Evolutionary conservation across 768 basidiomycete species (phyloP).

Genomic region (Rhodotorula babjevae): DNA sequence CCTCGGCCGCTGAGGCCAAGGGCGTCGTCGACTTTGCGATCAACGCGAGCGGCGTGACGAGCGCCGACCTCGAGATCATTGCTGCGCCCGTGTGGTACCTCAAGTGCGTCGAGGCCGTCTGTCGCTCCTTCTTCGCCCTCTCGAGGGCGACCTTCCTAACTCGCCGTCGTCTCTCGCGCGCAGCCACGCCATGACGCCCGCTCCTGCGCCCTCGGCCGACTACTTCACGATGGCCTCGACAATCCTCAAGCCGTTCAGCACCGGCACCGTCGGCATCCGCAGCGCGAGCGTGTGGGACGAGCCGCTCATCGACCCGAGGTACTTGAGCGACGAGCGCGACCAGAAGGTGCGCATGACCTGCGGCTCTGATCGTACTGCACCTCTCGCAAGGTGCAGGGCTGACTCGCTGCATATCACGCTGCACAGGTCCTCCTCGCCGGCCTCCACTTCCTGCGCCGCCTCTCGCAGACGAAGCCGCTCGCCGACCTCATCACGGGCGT

Average conservation of each 20-base stretch:
- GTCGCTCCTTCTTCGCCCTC: not conserved
- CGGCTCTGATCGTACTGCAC: not conserved
- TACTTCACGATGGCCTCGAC: constrained; percentile 27
- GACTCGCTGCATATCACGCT: not conserved
- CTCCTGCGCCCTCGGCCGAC: not conserved
- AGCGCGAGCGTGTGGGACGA: constrained; percentile 23
- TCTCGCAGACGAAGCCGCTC: constrained; percentile 27
- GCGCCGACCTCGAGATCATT: constrained; percentile 38
- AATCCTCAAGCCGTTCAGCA: constrained; percentile 21
- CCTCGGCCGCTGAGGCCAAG: not conserved
- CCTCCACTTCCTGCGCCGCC: constrained; percentile 20
- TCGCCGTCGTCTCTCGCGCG: not conserved
- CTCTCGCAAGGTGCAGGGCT: not conserved
- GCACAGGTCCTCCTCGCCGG: constrained; percentile 38
- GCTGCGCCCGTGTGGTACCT: constrained; percentile 16
- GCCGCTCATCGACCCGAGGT: constrained; percentile 36
- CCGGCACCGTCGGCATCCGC: constrained; percentile 25
- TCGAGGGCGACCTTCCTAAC: not conserved
- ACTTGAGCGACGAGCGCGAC: constrained; percentile 24
- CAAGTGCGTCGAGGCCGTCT: not conserved
- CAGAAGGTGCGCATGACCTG: constrained; percentile 8
- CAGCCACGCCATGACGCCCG: constrained; percentile 20
- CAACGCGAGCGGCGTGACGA: constrained; percentile 27
- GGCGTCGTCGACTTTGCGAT: not conserved
- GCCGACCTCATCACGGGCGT: constrained; percentile 7